Percentiles rank a stretch among this genome's conserved stretches.
phyloP scores from a whole-genome alignment of 129 eudicot species.

The Saposhnikovia divaricata region DNA sequence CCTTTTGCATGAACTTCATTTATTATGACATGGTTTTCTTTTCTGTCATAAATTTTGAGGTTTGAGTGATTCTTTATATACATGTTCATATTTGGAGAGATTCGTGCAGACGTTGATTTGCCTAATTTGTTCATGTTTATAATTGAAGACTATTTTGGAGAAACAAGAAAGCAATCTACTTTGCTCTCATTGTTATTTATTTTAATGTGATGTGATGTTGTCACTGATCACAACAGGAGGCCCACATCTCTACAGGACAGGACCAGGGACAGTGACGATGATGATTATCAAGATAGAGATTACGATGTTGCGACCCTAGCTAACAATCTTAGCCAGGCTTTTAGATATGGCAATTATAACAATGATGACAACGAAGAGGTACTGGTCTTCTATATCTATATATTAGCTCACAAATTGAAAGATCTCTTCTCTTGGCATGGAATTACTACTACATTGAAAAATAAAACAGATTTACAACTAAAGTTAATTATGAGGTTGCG shows the following conservation, averaged over 20 bases:
- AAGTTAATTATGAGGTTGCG: background rate
- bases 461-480: background rate
- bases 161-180: background rate
- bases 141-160: background rate
- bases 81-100: background rate
- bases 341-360: conserved; percentile 73
- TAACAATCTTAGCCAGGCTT: conserved; percentile 82
- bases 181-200: background rate
- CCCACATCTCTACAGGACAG: conserved; percentile 86
- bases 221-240: conserved; percentile 45
- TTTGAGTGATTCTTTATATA: background rate
- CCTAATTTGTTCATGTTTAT: background rate
- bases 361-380: conserved; percentile 92
- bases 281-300: conserved; percentile 88
- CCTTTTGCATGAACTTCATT: background rate
- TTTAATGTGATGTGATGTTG: background rate
- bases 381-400: background rate
- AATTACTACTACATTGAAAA: background rate
- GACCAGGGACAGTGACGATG: conserved; percentile 88
- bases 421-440: background rate
- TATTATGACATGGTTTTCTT: background rate
- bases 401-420: background rate
- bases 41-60: background rate
- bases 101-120: background rate
- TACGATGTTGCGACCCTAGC: conserved; percentile 91